Percentiles rank a stretch among this genome's conserved stretches.
Conservation (phyloP, 2,329 filamentous ascomycete genomes). For the Exophiala sp. region DNA sequence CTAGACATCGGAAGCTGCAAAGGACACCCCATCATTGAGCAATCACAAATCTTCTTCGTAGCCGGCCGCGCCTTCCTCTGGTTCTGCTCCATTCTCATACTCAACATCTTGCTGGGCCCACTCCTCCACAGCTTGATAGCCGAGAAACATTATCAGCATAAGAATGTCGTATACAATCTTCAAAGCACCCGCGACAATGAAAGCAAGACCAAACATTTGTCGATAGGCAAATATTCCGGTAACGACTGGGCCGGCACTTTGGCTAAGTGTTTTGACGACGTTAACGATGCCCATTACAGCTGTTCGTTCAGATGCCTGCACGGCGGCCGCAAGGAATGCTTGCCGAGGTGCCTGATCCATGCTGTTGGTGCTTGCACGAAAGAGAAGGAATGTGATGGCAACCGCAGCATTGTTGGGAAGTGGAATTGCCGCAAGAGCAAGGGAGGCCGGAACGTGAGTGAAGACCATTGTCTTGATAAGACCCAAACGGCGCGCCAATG, state of each 20-base stretch:
- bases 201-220: constrained; percentile 59
- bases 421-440: constrained; percentile 63
- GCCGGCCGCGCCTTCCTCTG: not conserved
- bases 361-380: constrained; percentile 59
- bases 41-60: not conserved
- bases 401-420: constrained; percentile 52
- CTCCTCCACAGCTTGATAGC: constrained; percentile 20
- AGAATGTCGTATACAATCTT: constrained; percentile 60
- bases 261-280: constrained; percentile 62
- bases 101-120: constrained; percentile 5
- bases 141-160: constrained; percentile 17
- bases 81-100: not conserved
- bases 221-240: constrained; percentile 61
- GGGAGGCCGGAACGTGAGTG: constrained; percentile 66
- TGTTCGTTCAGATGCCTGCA: constrained; percentile 64
- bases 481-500: constrained; percentile 63
- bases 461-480: constrained; percentile 68
- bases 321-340: constrained; percentile 65
- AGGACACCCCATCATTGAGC: too few relatives aligned
- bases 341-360: constrained; percentile 71
- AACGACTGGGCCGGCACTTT: constrained; percentile 60
- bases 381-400: constrained; percentile 58
- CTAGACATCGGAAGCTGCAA: not conserved
- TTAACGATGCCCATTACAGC: constrained; percentile 69
- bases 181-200: constrained; percentile 60